Base-by-base conservation (phyloP, 1,284 basidiomycete genomes). In the Flammula alnicola region DNA sequence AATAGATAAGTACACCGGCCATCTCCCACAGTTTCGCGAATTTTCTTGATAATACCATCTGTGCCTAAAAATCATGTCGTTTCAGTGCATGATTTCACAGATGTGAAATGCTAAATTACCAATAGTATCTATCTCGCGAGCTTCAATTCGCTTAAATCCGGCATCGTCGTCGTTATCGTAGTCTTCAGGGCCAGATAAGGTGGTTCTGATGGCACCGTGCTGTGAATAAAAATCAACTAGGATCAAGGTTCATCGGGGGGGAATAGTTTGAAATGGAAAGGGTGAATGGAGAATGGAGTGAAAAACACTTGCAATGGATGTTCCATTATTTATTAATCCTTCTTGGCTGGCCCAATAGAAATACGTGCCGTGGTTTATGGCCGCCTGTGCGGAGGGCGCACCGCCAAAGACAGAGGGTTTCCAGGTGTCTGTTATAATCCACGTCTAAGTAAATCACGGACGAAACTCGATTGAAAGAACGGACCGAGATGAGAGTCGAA, bases 131-230 rank as follows among this genome's bases (percentile, higher is more conserved):
- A 89, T 87, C 62, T 88, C 86, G n/a, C 85, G 80, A 2, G 86
- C 85, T 60, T 88, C 84, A 58, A 89, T 86, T 41, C 86, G 73
- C 55, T 85, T 77, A 66, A 88, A 88, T 3, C 85, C 86, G 19
- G 81, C 77, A 4, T 67, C 72, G 52, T 86, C 81, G 58, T 90
- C 86, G 57, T 88, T 86, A 2, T 67, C 73, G 59, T 89, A 87
- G 66, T 90, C 88, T 45, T 77, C 79, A n/a, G 78, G 78, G 26
- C 86, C 81, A 33, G 84, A 87, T 38, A 88, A 71, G 1, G 86
- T 88, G 25, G 88, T 89, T 35, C 88, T 77, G 53, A 91, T 90
- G 30, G 88, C 89, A 47, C 88, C 87, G 67, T 90, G 84, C 86
- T 89, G 70, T 67, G 62, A 77, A 67, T n/a, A 77, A 64, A 56